Evolutionary conservation across 495 filamentous ascomycete genomes (phyloP).

Genomic region (Clavariopsis aquatica): DNA sequence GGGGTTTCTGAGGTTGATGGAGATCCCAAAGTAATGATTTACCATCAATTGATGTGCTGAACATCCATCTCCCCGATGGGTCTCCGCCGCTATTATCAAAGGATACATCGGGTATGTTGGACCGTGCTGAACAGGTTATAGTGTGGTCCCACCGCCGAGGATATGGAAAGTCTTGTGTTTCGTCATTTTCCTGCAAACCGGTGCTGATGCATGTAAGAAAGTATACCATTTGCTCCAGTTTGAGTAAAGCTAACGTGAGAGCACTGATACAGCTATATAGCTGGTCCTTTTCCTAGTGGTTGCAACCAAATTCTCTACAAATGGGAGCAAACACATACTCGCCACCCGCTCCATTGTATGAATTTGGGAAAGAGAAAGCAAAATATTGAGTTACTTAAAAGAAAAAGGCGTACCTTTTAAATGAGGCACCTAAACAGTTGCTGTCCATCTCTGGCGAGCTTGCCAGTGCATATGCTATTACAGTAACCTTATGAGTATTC

Average conservation of each 20-base stretch:
- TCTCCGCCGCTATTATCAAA: constrained; percentile 69
- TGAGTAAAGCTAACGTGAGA: not conserved
- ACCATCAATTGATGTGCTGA: constrained; percentile 74
- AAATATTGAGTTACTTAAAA: no score
- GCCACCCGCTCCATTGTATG: no score
- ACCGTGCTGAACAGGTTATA: constrained; percentile 12
- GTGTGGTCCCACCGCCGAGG: constrained; percentile 11
- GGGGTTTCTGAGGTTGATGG: constrained; percentile 42
- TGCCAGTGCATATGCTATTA: constrained; percentile 73
- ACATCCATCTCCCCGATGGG: constrained; percentile 65
- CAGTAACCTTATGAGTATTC: constrained; percentile 65
- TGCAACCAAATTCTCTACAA: no score
- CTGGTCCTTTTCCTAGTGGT: no score
- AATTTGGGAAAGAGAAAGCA: no score
- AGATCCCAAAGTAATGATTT: constrained; percentile 59
- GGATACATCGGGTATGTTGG: constrained; percentile 76
- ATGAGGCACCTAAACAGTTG: not conserved
- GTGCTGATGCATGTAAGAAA: not conserved
- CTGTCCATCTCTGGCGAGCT: not conserved
- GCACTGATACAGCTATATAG: no score
- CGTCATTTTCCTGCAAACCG: not conserved
- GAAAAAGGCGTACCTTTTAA: no score
- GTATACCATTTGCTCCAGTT: no score
- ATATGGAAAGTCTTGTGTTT: constrained; percentile 13
- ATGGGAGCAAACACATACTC: no score